Base-by-base conservation (phyloP, 768 basidiomycete species). In the Floccularia luteovirens region DNA sequence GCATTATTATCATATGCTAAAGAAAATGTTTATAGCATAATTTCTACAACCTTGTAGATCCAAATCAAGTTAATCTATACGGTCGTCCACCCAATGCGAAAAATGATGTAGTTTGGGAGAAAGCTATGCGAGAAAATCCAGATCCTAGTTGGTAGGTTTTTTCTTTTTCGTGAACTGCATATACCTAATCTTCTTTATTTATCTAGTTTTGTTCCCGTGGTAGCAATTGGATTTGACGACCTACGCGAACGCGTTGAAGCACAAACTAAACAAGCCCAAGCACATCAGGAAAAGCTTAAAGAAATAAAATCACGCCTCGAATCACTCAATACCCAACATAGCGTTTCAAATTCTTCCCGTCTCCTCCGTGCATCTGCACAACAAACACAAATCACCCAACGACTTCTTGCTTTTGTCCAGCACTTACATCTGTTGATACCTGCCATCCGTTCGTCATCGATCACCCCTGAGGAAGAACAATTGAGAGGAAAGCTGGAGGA, bases 31-130 rank as follows among this genome's bases (percentile, higher is more conserved):
- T 42, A 3, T 40, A 90, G 88, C 75, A 87, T 47, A 77, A 76
- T 46, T 92, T 92, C 49, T 91, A 92, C 56, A 91, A 90, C 49
- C 63, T 87, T 11, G 86, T 90, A 3, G 78, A 84, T 49, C 84
- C 86, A 0, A 64, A 63, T 4, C 69, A 80, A 48, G 75, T 84
- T 2, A 66, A 62, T 20, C 48, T 79, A 38, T 92, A 86, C 46
- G 79, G 74, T 5, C 77, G 84, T 12, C 89, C 90, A 10, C 56
- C 67, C 11, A 87, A 87, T 49, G 79, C 79, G 10, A 72, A 74
- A 4, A 81, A 86, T 34, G 84, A 89, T 31, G 65, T 65, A 6
- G 49, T 80, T 31, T 91, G 89, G 89, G 75, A 83, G 51, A 82
- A 82, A 53, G 89, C 89, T 5, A 63, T 77, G 1, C 64, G 75